Conservation (phyloP, 129 eudicot species). For the Helianthus annuus region DNA sequence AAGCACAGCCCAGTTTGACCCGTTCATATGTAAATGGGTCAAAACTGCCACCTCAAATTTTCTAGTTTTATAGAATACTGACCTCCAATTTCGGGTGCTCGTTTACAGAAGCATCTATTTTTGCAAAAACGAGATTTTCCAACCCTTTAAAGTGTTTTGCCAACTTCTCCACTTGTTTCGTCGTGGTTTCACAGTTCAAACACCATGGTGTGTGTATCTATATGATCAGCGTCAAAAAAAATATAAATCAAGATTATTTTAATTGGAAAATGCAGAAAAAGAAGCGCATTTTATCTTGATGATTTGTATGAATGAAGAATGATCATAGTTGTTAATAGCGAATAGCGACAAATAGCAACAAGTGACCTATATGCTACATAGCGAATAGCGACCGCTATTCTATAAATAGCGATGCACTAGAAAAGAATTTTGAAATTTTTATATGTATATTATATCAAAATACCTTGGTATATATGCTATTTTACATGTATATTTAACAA, state of each 20-base stretch:
- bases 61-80: background rate
- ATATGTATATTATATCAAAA: too few relatives aligned
- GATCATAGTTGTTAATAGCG: too few relatives aligned
- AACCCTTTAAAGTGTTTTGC: slow-evolving; percentile 90
- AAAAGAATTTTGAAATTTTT: too few relatives aligned
- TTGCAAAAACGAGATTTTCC: slow-evolving; percentile 67
- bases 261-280: background rate
- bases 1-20: background rate
- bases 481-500: too few relatives aligned
- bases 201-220: slow-evolving; percentile 98
- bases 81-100: slow-evolving; percentile 82
- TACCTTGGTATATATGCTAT: too few relatives aligned
- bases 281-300: background rate
- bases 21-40: background rate
- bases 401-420: too few relatives aligned
- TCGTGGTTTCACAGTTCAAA: slow-evolving; percentile 73
- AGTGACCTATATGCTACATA: too few relatives aligned
- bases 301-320: background rate
- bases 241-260: background rate
- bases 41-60: background rate
- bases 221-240: slow-evolving; percentile 15
- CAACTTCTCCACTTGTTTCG: slow-evolving; percentile 83
- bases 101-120: slow-evolving; percentile 73
- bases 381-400: too few relatives aligned
- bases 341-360: too few relatives aligned